Percentiles rank a stretch among this genome's conserved stretches.
Conservation (phyloP, 2,329 filamentous ascomycete species). For the Fusarium incarnatum region DNA sequence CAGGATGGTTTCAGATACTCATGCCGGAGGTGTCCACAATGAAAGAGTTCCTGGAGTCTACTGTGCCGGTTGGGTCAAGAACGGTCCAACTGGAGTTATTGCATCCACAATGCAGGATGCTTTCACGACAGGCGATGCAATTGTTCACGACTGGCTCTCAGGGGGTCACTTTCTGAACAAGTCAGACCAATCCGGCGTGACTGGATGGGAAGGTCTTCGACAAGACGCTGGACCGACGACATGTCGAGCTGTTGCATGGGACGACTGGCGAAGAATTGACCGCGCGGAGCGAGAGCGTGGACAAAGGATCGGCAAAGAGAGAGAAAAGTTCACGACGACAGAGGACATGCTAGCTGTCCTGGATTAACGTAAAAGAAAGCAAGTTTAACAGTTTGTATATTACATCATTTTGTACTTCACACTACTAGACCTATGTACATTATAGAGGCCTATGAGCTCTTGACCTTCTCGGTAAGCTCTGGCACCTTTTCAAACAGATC, state of each 20-base stretch:
- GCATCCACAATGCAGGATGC: conserved; percentile 96
- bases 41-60: conserved; percentile 77
- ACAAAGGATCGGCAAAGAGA: conserved; percentile 74
- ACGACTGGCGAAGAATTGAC: conserved; percentile 88
- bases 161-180: conserved; percentile 55
- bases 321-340: conserved; percentile 75
- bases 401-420: conserved; percentile 40
- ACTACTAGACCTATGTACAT: conserved; percentile 27
- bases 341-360: conserved; percentile 69
- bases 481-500: conserved; percentile 97
- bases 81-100: conserved; percentile 94
- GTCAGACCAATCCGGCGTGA: conserved; percentile 6
- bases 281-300: conserved; percentile 78
- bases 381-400: conserved; percentile 47
- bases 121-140: conserved; percentile 86
- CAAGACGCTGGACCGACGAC: conserved; percentile 65
- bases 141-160: conserved; percentile 79
- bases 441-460: conserved; percentile 59
- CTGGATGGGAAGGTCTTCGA: conserved; percentile 83
- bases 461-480: conserved; percentile 95
- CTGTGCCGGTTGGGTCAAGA: conserved; percentile 96
- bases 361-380: conserved; percentile 46
- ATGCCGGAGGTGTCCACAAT: conserved; percentile 50
- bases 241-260: conserved; percentile 78
- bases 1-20: conserved; percentile 50